Evolutionary conservation across 257 asterid species (phyloP).

Genomic region (Ilex asprella): DNA sequence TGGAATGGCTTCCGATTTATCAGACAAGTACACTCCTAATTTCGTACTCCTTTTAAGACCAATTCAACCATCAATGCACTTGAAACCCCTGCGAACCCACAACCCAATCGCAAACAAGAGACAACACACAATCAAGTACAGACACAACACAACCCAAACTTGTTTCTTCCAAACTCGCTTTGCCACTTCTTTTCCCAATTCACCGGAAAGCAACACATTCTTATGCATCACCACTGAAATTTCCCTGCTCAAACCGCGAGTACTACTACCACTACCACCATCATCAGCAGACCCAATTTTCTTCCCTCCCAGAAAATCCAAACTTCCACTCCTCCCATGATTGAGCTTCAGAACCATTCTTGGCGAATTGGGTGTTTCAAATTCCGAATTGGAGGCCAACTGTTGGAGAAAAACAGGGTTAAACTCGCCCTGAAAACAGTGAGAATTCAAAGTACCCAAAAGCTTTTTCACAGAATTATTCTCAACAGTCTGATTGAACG

Average conservation of each 20-base stretch:
- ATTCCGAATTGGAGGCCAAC: slow-evolving; percentile 33
- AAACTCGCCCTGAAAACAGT: slow-evolving; percentile 80
- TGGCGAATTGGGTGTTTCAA: slow-evolving; percentile 38
- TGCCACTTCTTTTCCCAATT: slow-evolving; percentile 47
- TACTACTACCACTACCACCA: slow-evolving; percentile 3
- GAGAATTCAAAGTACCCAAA: slow-evolving; percentile 38
- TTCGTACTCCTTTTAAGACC: not conserved
- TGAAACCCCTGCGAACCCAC: slow-evolving; percentile 79
- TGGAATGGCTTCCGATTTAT: no score
- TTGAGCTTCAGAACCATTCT: slow-evolving; percentile 18
- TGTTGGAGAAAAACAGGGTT: slow-evolving; percentile 70
- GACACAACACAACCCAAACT: slow-evolving; percentile 64
- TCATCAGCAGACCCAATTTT: slow-evolving; percentile 25
- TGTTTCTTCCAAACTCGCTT: slow-evolving; percentile 81
- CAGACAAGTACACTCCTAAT: not conserved
- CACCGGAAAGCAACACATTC: slow-evolving; percentile 31
- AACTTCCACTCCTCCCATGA: slow-evolving; percentile 9
- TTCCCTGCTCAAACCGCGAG: slow-evolving; percentile 23
- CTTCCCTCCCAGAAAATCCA: slow-evolving; percentile 33
- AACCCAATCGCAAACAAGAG: slow-evolving; percentile 71
- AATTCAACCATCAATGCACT: slow-evolving; percentile 63
- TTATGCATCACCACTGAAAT: slow-evolving; percentile 28
- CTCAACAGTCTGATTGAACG: slow-evolving; percentile 31
- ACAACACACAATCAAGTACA: slow-evolving; percentile 62
- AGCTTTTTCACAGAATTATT: slow-evolving; percentile 20